Evolutionary conservation across 192 early-diverging fungal genomes (phyloP), one percentile per base, ranked within the genome.

Genomic region (Backusella mclennaniae): DNA sequence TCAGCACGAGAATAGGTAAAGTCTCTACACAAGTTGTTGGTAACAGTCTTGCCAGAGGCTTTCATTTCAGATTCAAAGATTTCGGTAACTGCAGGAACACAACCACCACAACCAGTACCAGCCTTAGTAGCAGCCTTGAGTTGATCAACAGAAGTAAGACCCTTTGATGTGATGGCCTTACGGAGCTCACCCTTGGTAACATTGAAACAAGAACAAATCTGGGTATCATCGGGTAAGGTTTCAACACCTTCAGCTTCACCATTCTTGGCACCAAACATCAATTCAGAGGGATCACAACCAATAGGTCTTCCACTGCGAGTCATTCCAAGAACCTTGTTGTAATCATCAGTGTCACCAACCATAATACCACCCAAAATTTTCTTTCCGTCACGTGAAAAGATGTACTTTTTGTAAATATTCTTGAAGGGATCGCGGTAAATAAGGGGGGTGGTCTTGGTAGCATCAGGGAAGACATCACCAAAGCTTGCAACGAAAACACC

Each of bases 161-260:
- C 35, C 33, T 69, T 6, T 84, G 84, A 59, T 88, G 89, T 15
- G 87, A 92, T 73, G n/a, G 84, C 69, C n/a, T 77, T 42, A 39
- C 78, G 77, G 35, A 92, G 84, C 36, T 88, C 80, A 29, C 85
- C 88, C 77, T 92, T 92, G 49, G 87, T 87, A 33, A 92, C 79
- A 75, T 92, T 92, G 82, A 91, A 92, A 75, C 91, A 92, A 35
- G 91, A 93, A 76, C 91, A 92, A 42, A 92, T 83, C 46, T 93
- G 91, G 1, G 91, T 83, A 23, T 92, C 91, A 59, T 93, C 89
- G 39, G 87, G 84, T n/a, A 93, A 71, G 35, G 90, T 87, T 11
- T 79, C 73, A n/a, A 76, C 85, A 15, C 83, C 87, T 63, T 80
- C 79, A 6, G 66, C 82, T 71, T 85, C 77, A 17, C 74, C 73